Evolutionary conservation across 2,329 filamentous ascomycete species (phyloP), one percentile per base, ranked within the genome.

Genomic region (Scolecobasidium constrictum): DNA sequence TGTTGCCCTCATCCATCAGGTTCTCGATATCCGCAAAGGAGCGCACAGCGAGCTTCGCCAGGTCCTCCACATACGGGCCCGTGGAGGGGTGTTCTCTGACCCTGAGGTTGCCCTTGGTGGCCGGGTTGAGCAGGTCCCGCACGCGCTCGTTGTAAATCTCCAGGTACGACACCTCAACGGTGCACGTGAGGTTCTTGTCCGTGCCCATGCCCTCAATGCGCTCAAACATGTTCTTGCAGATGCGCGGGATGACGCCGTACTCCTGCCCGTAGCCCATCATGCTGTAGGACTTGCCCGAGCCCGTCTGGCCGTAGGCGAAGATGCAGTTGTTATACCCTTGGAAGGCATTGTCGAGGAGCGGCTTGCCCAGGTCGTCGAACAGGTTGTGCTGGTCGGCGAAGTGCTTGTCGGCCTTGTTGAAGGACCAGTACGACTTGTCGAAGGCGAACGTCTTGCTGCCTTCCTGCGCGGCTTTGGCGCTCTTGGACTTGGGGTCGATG

Each of bases 251-350:
- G 49, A 98, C 92, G 61, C 92, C 92, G 45, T 87, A 77, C 57
- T 98, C 90, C 56, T 90, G 83, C 42, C 92, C 92, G 65, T 96
- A 98, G 38, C 92, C 92, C 92, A 98, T 98, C 90, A 98, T 98
- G 22, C 88, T 95, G 64, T 98, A 98, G 13, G 87, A 95, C 67
- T 98, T 98, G 64, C 92, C 92, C 1, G 92, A 96, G 52, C 92
- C 92, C 2, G 92, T 98, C 68, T 98, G 92, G 15, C 92, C 92
- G 59, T 98, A 98, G 12, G 92, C 92, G 60, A 98, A 98, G 57
- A 98, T 98, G 72, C 92, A 98, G 64, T 96, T 98, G 71, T 98
- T 96, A 69, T 96, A 98, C 35, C 92, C 92, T 56, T 90, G 79
- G 59, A 98, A 98, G 15, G 92, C 92, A 75, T 98, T 98, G 67